These are phyloP conservation scores for Sequoia sempervirens DNA, from an alignment of 75 land plant species.

Conservation along the genomic window DNA sequence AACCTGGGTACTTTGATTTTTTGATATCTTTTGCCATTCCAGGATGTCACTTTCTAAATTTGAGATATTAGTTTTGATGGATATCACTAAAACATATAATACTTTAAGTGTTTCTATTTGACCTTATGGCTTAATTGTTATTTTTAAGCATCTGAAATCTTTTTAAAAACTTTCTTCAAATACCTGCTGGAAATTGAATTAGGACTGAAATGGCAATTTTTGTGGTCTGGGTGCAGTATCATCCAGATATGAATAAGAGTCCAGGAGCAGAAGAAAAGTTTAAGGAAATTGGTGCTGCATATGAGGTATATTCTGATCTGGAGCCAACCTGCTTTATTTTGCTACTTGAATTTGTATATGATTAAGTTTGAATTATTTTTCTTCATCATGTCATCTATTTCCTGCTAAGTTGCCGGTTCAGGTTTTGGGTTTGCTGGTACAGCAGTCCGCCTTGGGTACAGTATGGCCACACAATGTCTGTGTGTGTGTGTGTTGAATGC, in stretches of 20 bases:
- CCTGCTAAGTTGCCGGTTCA: neutral
- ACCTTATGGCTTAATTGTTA: neutral
- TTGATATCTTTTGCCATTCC: neutral
- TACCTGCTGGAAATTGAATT: neutral
- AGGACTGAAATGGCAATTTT: neutral
- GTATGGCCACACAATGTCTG: too few relatives aligned
- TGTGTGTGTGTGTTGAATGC: too few relatives aligned
- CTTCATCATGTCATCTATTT: neutral
- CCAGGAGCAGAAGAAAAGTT: conserved; percentile 76
- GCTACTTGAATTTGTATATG: neutral
- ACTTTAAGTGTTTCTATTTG: neutral
- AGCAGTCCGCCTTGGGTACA: too few relatives aligned
- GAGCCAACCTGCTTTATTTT: neutral
- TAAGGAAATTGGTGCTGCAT: conserved; percentile 79
- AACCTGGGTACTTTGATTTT: neutral
- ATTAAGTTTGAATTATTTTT: neutral
- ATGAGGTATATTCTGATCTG: conserved; percentile 50
- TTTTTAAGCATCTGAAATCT: neutral
- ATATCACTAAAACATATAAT: neutral
- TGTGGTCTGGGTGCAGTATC: conserved; percentile 46
- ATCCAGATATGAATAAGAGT: conserved; percentile 73
- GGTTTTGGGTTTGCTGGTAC: neutral
- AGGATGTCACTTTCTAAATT: neutral
- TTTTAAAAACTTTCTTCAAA: neutral
- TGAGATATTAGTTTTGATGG: neutral